Evolutionary conservation across 2,329 filamentous ascomycete genomes (phyloP), one percentile per base, ranked within the genome.

Genomic region (Sclerotiophoma versabilis): DNA sequence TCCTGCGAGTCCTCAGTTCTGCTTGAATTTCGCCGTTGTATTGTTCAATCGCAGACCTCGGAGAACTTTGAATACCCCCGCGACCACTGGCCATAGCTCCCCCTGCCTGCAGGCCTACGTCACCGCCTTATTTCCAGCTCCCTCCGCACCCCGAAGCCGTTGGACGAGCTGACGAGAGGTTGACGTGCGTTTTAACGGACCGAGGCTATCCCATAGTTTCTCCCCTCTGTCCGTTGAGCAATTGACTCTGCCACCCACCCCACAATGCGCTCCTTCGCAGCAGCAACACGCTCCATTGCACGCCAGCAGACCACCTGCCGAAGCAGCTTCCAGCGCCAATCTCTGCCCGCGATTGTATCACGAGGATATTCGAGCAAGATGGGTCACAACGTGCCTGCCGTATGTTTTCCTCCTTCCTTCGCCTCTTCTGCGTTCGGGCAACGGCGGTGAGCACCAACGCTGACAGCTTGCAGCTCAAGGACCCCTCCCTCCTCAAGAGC

Each of bases 401-500:
- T 77, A 64, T 43, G 70, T 68, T 19, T 20, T 32, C 22, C 6
- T 4, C 8, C n/a, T 11, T 22, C 11, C 15, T 15, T 6, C 17
- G n/a, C 27, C 20, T 8, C 20, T 26, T 17, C 29, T 26, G 2
- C n/a, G 22, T 25, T 20, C 22, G 4, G n/a, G 15, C 5, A n/a
- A 39, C 11, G n/a, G 15, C 5, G 12, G 36, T 8, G 15, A 23
- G 22, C 29, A 27, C 37, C 32, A 50, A 27, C 14, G 33, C 60
- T 71, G 42, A 68, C 55, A 15, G 29, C n/a, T 19, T 19, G 19
- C 54, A 78, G 76, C 76, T 82, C 57, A 80, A 76, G 56, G 80
- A 82, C 65, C 75, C 76, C 59, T 79, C 76, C 20, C 84, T 99
- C 56, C 85, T 98, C 69, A 97, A 96, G 80, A 86, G 88, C 65